Base-by-base conservation (phyloP, 129 eudicot genomes). In the Centella asiatica region DNA sequence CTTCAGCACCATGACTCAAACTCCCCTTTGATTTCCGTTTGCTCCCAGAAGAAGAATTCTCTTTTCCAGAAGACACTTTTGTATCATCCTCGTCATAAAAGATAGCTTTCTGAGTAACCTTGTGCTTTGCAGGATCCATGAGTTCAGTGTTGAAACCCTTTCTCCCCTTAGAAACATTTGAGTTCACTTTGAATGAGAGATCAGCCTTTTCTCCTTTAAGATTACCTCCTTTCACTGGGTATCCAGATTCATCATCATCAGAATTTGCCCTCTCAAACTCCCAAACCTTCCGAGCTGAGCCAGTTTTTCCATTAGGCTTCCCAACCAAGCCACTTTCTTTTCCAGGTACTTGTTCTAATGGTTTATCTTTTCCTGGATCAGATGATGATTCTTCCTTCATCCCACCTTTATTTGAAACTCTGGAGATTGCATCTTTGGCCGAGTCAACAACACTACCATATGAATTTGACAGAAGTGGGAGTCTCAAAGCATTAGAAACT, bases 391-490 rank as follows among this genome's bases (percentile, higher is more conserved):
- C 63, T 18, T 66, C 73, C 56, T 64, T 77, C 28, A 69, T 60
- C 55, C 65, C 73, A 74, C 76, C 66, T 60, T 69, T 77, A 50
- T 15, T 55, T 19, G 65, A 73, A n/a, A 55, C 42, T 18, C 23
- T 46, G 49, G 57, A 25, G 37, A 28, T 23, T 72, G 44, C 59
- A 63, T 45, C 77, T 71, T 77, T 73, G 44, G 68, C 45, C 28
- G 80, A 74, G 42, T 77, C 82, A 52, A 62, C 70, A 57, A 42
- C 68, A 42, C 44, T 44, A 62, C 36, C 31, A 24, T 57, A 46
- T 34, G 81, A 46, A 78, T 75, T 56, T n/a, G 85, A 81, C 58
- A 84, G 53, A 71, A 83, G 82, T 25, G 93, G 88, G 67, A 83
- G 83, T 74, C 68, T 85, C 69, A 80, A 65, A 70, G 85, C 76